Conservation (phyloP, 2,329 filamentous ascomycete species). For the Alternaria postmessia region DNA sequence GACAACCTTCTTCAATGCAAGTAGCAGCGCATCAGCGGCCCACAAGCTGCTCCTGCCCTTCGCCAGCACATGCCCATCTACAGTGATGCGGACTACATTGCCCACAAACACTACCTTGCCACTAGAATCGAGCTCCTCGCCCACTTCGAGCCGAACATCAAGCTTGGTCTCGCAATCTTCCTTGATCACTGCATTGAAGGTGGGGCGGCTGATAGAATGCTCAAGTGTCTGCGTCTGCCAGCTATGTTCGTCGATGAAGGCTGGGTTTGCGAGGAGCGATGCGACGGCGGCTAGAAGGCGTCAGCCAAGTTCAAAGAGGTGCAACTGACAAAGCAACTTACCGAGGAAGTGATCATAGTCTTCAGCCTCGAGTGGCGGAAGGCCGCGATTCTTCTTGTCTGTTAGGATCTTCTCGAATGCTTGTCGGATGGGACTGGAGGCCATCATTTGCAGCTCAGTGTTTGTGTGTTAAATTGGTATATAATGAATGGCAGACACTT, state of each 20-base stretch:
- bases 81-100: background rate
- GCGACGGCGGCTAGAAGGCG: background rate
- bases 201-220: background rate
- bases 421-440: background rate
- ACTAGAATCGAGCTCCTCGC: background rate
- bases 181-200: background rate
- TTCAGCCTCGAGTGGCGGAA: background rate
- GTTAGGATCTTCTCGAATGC: background rate
- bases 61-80: background rate
- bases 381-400: background rate
- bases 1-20: background rate
- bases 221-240: background rate
- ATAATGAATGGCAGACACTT: background rate
- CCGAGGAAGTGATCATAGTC: background rate
- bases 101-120: background rate
- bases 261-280: background rate
- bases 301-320: background rate
- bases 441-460: background rate
- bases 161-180: background rate
- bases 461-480: background rate
- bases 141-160: background rate
- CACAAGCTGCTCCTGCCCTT: background rate
- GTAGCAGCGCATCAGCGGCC: background rate
- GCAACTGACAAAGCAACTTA: background rate
- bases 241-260: background rate